These are phyloP conservation scores for Helianthus annuus DNA, from an alignment of 129 eudicot species.

Conservation along the genomic window DNA sequence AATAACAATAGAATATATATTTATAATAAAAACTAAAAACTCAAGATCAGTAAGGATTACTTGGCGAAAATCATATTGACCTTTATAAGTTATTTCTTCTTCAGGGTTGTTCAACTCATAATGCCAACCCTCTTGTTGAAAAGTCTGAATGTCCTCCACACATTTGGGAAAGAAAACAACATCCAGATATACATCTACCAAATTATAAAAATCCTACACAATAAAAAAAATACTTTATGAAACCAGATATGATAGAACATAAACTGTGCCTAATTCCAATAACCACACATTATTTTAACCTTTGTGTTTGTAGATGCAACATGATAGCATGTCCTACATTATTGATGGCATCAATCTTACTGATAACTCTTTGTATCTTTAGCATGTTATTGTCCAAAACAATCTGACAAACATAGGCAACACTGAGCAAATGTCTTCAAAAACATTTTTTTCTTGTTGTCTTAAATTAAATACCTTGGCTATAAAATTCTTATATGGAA, in stretches of 20 bases:
- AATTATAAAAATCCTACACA: conserved; percentile 87
- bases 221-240: neutral
- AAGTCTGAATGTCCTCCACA: conserved; percentile 83
- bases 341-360: no score
- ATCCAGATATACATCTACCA: conserved; percentile 98
- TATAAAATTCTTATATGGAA: no score
- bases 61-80: conserved; percentile 31
- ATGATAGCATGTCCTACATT: conserved; percentile 97
- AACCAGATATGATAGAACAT: neutral
- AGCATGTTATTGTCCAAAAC: no score
- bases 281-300: conserved; percentile 40
- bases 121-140: conserved; percentile 99
- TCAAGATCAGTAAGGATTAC: no score
- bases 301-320: conserved; percentile 97
- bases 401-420: no score
- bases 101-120: conserved; percentile 94
- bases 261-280: conserved; percentile 9
- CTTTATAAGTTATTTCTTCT: conserved; percentile 89
- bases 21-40: no score
- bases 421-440: no score
- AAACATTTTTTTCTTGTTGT: no score
- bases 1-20: no score
- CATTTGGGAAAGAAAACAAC: conserved; percentile 97
- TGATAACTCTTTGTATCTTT: no score
- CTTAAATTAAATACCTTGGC: no score